These are phyloP conservation scores for Moniliophthora roreri DNA, from an alignment of 1,284 basidiomycete species.

Conservation along the genomic window DNA sequence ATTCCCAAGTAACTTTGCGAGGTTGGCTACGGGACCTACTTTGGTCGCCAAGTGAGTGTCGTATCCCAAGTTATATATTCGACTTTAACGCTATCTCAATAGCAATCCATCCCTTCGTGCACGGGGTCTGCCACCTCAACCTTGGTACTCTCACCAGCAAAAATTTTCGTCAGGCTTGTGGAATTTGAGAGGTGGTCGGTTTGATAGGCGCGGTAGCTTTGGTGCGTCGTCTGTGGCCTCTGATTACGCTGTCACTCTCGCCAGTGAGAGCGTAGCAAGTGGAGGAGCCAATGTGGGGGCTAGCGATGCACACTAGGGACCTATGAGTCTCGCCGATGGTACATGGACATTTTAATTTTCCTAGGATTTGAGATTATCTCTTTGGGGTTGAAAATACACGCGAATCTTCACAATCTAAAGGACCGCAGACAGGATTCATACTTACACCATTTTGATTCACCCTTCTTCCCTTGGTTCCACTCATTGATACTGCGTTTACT, in stretches of 20 bases:
- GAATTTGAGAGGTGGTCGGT: background rate
- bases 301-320: too few relatives aligned
- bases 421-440: too few relatives aligned
- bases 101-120: conserved; percentile 28
- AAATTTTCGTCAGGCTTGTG: background rate
- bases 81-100: background rate
- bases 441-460: too few relatives aligned
- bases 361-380: too few relatives aligned
- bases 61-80: conserved; percentile 5
- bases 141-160: conserved; percentile 15
- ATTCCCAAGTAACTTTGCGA: conserved; percentile 67
- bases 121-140: conserved; percentile 22
- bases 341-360: too few relatives aligned
- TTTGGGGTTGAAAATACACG: too few relatives aligned
- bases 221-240: background rate
- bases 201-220: background rate
- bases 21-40: conserved; percentile 56
- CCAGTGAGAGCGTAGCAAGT: background rate
- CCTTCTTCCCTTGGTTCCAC: too few relatives aligned
- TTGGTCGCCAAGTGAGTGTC: conserved; percentile 50
- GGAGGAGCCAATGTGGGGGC: too few relatives aligned
- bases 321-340: too few relatives aligned
- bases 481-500: too few relatives aligned
- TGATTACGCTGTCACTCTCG: background rate
- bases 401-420: too few relatives aligned